Evolutionary conservation across 2,329 filamentous ascomycete species (phyloP).

Genomic region (Thyridium curvatum): DNA sequence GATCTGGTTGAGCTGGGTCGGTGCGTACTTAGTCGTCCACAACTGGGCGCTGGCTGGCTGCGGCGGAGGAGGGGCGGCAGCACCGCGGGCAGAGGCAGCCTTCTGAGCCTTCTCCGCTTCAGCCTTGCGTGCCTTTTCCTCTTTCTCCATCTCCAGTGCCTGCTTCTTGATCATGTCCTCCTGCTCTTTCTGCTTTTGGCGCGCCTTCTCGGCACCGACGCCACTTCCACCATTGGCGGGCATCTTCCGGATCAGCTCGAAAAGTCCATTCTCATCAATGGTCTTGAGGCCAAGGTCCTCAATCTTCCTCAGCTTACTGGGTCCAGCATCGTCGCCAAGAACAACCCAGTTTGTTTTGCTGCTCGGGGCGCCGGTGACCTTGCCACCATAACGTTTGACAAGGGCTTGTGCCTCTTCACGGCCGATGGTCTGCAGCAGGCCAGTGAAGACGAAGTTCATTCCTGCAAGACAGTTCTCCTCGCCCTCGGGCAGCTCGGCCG

Average conservation of each 20-base stretch:
- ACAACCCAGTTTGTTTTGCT: conserved; percentile 93
- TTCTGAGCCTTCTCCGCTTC: conserved; percentile 50
- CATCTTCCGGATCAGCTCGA: conserved; percentile 72
- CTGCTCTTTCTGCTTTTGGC: conserved; percentile 79
- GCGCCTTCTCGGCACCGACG: conserved; percentile 78
- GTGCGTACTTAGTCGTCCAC: conserved; percentile 95
- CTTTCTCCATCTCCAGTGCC: conserved; percentile 77
- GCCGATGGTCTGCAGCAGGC: conserved; percentile 71
- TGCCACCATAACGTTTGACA: conserved; percentile 91
- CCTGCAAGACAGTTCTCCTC: conserved; percentile 86
- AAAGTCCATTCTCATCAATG: conserved; percentile 89
- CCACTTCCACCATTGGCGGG: conserved; percentile 84
- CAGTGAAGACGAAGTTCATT: conserved; percentile 91
- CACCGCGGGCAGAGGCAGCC: conserved; percentile 35
- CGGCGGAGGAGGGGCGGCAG: conserved; percentile 31
- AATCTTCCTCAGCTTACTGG: conserved; percentile 88
- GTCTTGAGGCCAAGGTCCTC: conserved; percentile 74
- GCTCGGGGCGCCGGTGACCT: conserved; percentile 78
- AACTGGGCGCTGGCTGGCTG: conserved; percentile 55
- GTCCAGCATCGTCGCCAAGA: conserved; percentile 83
- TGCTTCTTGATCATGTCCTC: conserved; percentile 75
- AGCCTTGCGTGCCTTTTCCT: conserved; percentile 58
- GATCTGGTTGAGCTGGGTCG: conserved; percentile 76
- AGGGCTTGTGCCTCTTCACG: conserved; percentile 80
- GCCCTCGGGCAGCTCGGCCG: conserved; percentile 71